These are phyloP conservation scores for Cladophialophora psammophila DNA, from an alignment of 2,329 filamentous ascomycete genomes.

Conservation along the genomic window DNA sequence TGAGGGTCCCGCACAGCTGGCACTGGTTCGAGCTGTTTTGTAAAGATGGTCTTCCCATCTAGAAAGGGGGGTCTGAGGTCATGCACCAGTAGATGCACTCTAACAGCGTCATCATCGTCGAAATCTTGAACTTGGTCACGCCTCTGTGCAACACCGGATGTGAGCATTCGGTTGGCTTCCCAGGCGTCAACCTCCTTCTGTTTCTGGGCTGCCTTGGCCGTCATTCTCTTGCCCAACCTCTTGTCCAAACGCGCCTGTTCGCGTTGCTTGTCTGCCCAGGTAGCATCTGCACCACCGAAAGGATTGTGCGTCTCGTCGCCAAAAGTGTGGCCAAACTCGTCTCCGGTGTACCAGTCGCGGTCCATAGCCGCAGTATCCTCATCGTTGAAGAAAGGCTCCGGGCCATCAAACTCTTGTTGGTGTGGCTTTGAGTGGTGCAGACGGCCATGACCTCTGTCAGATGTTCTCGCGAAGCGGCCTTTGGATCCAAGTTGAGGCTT, in stretches of 20 bases:
- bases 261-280: conserved; percentile 76
- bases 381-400: conserved; percentile 67
- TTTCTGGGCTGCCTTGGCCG: conserved; percentile 79
- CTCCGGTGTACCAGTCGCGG: conserved; percentile 90
- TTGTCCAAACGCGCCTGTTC: conserved; percentile 80
- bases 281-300: conserved; percentile 77
- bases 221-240: conserved; percentile 75
- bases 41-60: conserved; percentile 94
- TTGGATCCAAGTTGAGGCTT: conserved; percentile 50
- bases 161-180: conserved; percentile 98
- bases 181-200: conserved; percentile 96
- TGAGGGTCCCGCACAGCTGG: conserved; percentile 91
- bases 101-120: conserved; percentile 86
- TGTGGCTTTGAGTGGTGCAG: conserved; percentile 45
- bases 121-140: conserved; percentile 83
- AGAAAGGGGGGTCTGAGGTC: conserved; percentile 93
- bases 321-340: conserved; percentile 84
- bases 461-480: conserved; percentile 47
- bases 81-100: conserved; percentile 90
- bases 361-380: conserved; percentile 80
- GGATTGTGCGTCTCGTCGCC: conserved; percentile 94
- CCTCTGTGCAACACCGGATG: conserved; percentile 91
- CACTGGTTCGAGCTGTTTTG: conserved; percentile 94
- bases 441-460: conserved; percentile 40
- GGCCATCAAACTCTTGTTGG: conserved; percentile 67